phyloP scores from a whole-genome alignment of 148 eudicot genomes.

The Rhododendron kiyosumense region DNA sequence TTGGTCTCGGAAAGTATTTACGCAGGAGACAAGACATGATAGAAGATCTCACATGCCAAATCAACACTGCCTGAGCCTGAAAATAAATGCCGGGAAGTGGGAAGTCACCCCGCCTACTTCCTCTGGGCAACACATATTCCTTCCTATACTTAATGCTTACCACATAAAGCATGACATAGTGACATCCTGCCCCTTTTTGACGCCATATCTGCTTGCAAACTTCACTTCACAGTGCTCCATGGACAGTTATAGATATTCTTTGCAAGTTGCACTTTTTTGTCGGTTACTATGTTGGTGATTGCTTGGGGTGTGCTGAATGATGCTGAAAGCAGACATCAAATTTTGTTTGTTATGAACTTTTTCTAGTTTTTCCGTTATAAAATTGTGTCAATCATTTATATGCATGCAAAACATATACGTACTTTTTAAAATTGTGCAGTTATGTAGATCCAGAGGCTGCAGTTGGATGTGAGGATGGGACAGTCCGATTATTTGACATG shows the following conservation, averaged over 20 bases:
- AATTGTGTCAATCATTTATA: neutral
- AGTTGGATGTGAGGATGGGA: conserved; percentile 85
- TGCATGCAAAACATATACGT: neutral
- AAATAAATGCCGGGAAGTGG: neutral
- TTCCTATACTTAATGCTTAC: neutral
- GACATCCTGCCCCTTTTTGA: neutral
- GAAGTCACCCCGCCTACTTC: neutral
- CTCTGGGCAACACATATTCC: neutral
- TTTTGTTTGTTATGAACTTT: neutral
- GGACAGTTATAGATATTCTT: neutral
- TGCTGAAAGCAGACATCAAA: neutral
- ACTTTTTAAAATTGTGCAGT: conserved; percentile 32
- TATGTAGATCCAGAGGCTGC: conserved; percentile 86
- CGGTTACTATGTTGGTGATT: neutral
- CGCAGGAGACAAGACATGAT: too few relatives aligned
- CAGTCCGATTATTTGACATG: conserved; percentile 84
- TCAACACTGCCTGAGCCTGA: neutral
- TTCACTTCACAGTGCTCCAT: neutral
- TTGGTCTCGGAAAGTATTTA: neutral
- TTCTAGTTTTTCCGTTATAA: neutral
- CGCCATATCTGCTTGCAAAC: neutral
- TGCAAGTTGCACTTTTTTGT: neutral
- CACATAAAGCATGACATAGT: neutral
- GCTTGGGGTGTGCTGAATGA: neutral
- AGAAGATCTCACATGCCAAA: neutral